Evolutionary conservation across 2,329 filamentous ascomycete species (phyloP).

Genomic region (Penicillium paneum): DNA sequence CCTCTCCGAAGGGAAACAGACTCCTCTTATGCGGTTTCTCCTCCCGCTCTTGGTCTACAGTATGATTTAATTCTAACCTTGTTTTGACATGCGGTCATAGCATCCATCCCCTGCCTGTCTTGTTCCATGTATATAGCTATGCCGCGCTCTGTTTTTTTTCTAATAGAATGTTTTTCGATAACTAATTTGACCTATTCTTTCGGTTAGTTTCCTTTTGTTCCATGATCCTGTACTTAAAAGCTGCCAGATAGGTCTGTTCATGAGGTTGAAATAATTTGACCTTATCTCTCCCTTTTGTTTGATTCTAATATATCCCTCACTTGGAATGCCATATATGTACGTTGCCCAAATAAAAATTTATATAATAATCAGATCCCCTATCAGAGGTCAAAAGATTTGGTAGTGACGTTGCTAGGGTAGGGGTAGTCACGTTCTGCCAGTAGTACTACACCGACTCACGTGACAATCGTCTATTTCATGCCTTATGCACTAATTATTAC

Average conservation of each 20-base stretch:
- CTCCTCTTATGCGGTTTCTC: neutral
- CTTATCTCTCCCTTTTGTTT: neutral
- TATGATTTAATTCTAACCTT: constrained; percentile 23
- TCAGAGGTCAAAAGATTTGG: no score
- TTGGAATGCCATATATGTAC: neutral
- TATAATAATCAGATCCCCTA: no score
- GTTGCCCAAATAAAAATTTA: neutral
- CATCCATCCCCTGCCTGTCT: constrained; percentile 10
- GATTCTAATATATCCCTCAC: neutral
- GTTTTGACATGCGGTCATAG: constrained; percentile 16
- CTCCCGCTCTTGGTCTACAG: constrained; percentile 10
- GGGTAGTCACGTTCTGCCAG: no score
- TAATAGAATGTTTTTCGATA: constrained; percentile 22
- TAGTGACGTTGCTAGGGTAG: no score
- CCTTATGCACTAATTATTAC: no score
- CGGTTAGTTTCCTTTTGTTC: neutral
- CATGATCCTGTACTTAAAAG: neutral
- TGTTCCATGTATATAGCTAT: constrained; percentile 27
- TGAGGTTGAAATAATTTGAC: no score
- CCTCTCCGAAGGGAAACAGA: constrained; percentile 1
- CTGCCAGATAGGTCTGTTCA: neutral
- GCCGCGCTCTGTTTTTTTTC: constrained; percentile 8
- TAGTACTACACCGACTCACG: no score
- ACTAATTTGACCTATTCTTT: constrained; percentile 20
- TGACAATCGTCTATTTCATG: no score